Percentiles rank a stretch among this genome's conserved stretches.
phyloP scores from a whole-genome alignment of 2,329 filamentous ascomycete species.

The Teratosphaeriaceae sp. region DNA sequence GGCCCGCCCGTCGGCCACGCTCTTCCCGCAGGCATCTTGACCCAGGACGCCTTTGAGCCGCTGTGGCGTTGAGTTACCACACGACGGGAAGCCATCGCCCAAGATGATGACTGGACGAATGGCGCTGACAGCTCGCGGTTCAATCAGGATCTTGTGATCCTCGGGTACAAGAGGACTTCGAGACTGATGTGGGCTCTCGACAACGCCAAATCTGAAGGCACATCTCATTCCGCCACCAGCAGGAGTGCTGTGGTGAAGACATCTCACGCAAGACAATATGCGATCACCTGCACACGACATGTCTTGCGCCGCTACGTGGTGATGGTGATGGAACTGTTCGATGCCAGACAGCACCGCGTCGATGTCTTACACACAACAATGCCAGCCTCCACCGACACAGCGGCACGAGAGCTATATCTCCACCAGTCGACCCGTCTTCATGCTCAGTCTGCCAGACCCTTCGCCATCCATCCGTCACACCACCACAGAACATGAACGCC shows the following conservation, averaged over 20 bases:
- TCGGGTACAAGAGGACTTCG: background rate
- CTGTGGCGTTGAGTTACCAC: background rate
- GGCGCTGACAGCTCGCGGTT: background rate
- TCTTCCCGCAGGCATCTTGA: background rate
- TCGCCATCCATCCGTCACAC: too few relatives aligned
- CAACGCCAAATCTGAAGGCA: background rate
- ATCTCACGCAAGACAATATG: too few relatives aligned
- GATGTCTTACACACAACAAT: too few relatives aligned
- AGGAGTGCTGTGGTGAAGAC: background rate
- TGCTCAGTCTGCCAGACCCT: too few relatives aligned
- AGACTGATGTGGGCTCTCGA: background rate
- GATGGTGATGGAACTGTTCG: too few relatives aligned
- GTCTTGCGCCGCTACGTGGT: too few relatives aligned
- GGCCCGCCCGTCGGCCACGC: background rate
- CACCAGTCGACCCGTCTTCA: too few relatives aligned
- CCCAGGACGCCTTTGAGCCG: background rate
- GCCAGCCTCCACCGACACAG: too few relatives aligned
- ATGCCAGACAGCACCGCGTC: too few relatives aligned
- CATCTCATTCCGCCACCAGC: background rate
- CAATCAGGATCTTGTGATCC: background rate
- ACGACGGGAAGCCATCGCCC: background rate
- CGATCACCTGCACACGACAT: too few relatives aligned
- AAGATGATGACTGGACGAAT: background rate
- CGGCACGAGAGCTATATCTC: too few relatives aligned
- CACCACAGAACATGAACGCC: too few relatives aligned